A percentile compares a stretch with the other conserved stretches of the same genome.
Conservation (phyloP, 306 rosid species). For the Quillaja saponaria region DNA sequence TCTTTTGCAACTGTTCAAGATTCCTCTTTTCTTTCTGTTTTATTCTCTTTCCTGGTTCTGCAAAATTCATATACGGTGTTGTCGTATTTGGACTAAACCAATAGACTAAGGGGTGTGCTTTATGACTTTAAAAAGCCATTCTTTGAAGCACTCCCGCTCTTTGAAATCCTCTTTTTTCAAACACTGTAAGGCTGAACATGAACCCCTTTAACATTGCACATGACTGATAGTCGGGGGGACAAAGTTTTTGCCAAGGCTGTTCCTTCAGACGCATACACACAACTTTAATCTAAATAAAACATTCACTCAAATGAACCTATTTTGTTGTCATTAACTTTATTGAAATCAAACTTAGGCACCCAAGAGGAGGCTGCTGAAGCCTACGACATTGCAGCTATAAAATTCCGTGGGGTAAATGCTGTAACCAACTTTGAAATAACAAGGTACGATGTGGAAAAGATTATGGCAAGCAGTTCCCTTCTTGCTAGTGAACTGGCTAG, state of each 20-base stretch:
- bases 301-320: no score
- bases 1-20: not conserved
- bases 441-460: constrained; percentile 80
- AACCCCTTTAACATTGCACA: constrained; percentile 30
- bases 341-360: constrained; percentile 58
- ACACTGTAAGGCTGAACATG: constrained; percentile 33
- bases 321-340: not conserved
- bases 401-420: constrained; percentile 78
- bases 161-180: constrained; percentile 33
- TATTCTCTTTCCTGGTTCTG: constrained; percentile 13
- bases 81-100: constrained; percentile 18
- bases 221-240: constrained; percentile 20
- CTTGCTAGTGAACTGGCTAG: constrained; percentile 73
- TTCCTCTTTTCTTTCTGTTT: not conserved
- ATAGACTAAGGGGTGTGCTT: constrained; percentile 25
- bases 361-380: constrained; percentile 99
- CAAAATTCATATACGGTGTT: constrained; percentile 32
- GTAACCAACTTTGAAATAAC: constrained; percentile 86
- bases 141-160: constrained; percentile 30
- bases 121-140: constrained; percentile 33
- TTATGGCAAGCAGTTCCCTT: constrained; percentile 73
- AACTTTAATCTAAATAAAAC: constrained; percentile 24
- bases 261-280: constrained; percentile 25
- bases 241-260: constrained; percentile 38
- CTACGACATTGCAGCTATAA: constrained; percentile 86